Conservation (phyloP, 805 yeast genomes). For the Nakazawaea anatomiae region DNA sequence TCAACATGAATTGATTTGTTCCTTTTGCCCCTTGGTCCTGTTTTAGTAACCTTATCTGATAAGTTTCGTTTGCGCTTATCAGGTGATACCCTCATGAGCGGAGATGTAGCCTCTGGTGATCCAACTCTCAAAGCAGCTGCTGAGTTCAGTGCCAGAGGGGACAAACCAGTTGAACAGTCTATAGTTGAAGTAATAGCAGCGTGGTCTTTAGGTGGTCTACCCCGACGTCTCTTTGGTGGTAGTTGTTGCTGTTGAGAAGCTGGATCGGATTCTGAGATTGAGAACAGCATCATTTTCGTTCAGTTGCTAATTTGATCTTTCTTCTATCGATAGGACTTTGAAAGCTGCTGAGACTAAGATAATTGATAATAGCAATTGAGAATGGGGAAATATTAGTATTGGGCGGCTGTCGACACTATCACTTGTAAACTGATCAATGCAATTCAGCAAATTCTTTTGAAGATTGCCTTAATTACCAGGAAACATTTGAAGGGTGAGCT, state of each 20-base stretch:
- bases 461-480: no score
- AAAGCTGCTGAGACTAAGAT: no score
- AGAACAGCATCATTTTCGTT: constrained; percentile 4
- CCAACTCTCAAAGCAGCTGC: constrained; percentile 13
- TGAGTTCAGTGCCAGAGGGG: constrained; percentile 12
- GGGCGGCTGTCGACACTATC: no score
- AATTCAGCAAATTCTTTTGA: no score
- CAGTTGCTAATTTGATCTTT: neutral
- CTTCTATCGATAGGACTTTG: neutral
- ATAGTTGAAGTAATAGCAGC: constrained; percentile 6
- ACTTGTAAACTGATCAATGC: no score
- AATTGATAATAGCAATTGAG: no score
- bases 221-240: constrained; percentile 12
- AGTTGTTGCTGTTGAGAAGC: constrained; percentile 3
- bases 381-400: no score
- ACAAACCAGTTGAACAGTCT: constrained; percentile 1
- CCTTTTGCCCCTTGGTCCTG: constrained; percentile 4
- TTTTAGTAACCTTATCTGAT: neutral
- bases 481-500: neutral
- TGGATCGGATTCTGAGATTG: neutral
- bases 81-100: constrained; percentile 19
- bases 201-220: constrained; percentile 11
- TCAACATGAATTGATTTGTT: constrained; percentile 4
- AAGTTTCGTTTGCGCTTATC: constrained; percentile 3
- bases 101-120: constrained; percentile 15